Conservation (phyloP, 192 early-diverging fungal genomes). For the Coemansia umbellata region DNA sequence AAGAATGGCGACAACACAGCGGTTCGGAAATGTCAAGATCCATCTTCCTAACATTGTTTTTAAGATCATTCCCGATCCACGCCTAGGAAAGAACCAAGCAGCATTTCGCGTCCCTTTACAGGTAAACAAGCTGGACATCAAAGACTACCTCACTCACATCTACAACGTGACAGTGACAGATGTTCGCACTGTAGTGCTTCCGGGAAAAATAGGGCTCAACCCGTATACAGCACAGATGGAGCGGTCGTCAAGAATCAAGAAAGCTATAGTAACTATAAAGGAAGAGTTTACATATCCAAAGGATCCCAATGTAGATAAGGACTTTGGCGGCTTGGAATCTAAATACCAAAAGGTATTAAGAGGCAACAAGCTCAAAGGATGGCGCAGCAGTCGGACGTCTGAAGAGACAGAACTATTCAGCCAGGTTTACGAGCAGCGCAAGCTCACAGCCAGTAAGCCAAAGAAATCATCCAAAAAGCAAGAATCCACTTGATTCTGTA, state of each 20-base stretch:
- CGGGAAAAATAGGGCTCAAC: conserved; percentile 52
- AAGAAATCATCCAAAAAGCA: too few species aligned
- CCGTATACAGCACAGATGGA: conserved; percentile 27
- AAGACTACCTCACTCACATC: conserved; percentile 75
- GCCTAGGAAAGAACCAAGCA: conserved; percentile 77
- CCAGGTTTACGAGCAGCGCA: too few species aligned
- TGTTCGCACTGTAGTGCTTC: conserved; percentile 88
- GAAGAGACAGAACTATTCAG: conserved; percentile 14
- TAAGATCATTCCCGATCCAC: conserved; percentile 67
- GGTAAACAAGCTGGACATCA: conserved; percentile 93
- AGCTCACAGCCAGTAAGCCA: too few species aligned
- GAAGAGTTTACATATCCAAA: conserved; percentile 63
- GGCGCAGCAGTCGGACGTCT: conserved; percentile 27
- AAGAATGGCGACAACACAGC: conserved; percentile 37
- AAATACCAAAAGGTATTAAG: conserved; percentile 24
- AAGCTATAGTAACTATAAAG: conserved; percentile 67
- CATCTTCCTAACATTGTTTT: conserved; percentile 87
- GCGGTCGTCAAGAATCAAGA: conserved; percentile 52
- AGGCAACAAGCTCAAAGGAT: conserved; percentile 43
- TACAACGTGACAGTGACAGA: conserved; percentile 80
- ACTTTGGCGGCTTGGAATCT: conserved; percentile 40
- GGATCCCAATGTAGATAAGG: conserved; percentile 35
- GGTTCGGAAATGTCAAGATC: conserved; percentile 57
- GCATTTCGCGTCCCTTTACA: conserved; percentile 87
- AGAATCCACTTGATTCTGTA: too few species aligned